These are phyloP conservation scores for Picea engelmannii DNA, from an alignment of 83 land plant genomes.

Conservation along the genomic window DNA sequence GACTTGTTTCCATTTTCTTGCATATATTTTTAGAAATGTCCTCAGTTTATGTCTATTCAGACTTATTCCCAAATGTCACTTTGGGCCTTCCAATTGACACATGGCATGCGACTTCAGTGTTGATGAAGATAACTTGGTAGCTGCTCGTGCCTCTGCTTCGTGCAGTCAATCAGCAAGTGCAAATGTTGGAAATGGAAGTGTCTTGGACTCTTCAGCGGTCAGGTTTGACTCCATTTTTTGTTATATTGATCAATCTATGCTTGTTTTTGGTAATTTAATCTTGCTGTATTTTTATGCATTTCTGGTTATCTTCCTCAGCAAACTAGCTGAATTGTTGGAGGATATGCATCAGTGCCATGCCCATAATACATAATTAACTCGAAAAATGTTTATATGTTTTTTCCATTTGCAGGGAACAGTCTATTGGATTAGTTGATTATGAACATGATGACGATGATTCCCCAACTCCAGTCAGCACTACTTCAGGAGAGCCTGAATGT, in stretches of 20 bases:
- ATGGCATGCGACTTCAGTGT: neutral
- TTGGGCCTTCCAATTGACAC: neutral
- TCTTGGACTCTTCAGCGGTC: neutral
- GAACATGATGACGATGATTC: neutral
- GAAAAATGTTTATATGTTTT: neutral
- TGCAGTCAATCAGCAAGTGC: neutral
- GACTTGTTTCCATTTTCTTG: neutral
- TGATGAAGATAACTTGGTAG: neutral
- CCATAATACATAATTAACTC: neutral
- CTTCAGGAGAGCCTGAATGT: neutral
- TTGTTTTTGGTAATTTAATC: neutral
- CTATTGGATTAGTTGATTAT: slow-evolving; percentile 1
- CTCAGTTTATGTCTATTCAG: neutral
- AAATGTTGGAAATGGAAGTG: too few relatives aligned
- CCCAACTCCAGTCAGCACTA: neutral
- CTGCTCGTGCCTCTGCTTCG: too few relatives aligned
- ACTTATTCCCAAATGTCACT: neutral
- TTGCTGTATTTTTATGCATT: neutral
- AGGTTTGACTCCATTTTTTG: neutral
- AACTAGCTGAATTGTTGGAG: neutral
- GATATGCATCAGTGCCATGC: neutral
- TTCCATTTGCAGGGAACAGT: neutral
- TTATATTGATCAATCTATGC: neutral
- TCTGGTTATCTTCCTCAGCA: neutral
- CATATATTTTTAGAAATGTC: neutral